Base-by-base conservation (phyloP, 805 yeast genomes). In the Candida suzukii region DNA sequence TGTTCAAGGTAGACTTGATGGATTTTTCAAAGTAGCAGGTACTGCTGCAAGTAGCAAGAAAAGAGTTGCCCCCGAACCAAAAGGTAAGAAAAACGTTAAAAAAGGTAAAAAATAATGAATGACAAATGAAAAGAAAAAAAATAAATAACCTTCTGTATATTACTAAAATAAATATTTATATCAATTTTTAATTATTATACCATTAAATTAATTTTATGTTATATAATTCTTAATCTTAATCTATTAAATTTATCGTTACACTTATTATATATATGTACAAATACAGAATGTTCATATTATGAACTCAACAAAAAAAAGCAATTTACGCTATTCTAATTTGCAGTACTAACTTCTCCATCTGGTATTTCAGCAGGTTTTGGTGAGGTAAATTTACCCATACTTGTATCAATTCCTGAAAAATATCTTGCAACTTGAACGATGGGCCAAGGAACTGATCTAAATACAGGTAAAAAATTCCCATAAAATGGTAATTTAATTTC, bases 1-100 rank as follows among this genome's bases (percentile, higher is more conserved):
- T 2, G 83, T 85, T 2, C 99, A 93, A 59, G 96, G 93, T 7
- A 75, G 98, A 51, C 63, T 91, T 22, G 97, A 93, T 57, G 95
- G 96, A 1, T 93, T 93, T 56, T 93, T 93, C 66, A 78, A 79
- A 53, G 87, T 80, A 36, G 66, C 71, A 10, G 50, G 49, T 2
- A 41, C 56, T 3, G 65, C 66, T 27, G 74, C 78, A 44, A 69
- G 76, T n/a, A 73, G 53, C 42, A 70, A 51, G 58, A 58, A 57
- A 46, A 50, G 40, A 46, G 50, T 64, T 2, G 66, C 60, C 42
- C 52, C 51, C 3, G 53, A 57, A 19, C 62, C 63, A 39, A 58
- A 46, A 16, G 63, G 63, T 44, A 58, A 57, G 42, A 45, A 45
- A 13, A 58, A 61, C 16, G 39, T 37, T 26, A 55, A 54, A 40